phyloP scores from a whole-genome alignment of 2,329 filamentous ascomycete species.

The Truncatella angustata region DNA sequence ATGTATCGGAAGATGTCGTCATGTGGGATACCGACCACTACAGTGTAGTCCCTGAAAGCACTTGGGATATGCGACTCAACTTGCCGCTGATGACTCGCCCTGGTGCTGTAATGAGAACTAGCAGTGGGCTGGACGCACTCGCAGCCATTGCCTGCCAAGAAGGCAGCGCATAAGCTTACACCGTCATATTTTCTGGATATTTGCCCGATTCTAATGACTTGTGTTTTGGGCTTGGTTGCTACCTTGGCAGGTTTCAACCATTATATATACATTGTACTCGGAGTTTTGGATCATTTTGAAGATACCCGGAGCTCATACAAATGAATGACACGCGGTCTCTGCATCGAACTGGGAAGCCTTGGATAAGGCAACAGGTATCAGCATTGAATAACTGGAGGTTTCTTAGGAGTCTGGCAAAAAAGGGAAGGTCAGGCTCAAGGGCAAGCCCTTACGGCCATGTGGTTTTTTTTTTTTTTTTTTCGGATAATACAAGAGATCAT shows the following conservation, averaged over 20 bases:
- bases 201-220: no score
- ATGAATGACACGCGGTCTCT: background rate
- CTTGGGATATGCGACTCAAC: conserved; percentile 49
- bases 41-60: conserved; percentile 30
- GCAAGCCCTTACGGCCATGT: background rate
- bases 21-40: conserved; percentile 44
- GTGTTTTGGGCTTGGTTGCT: no score
- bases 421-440: background rate
- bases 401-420: background rate
- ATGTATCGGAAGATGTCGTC: conserved; percentile 27
- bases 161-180: conserved; percentile 24
- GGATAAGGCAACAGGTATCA: background rate
- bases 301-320: conserved; percentile 6
- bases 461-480: no score
- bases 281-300: background rate
- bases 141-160: conserved; percentile 55
- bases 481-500: background rate
- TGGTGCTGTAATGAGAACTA: conserved; percentile 40
- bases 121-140: conserved; percentile 53
- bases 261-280: background rate
- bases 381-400: background rate
- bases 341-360: conserved; percentile 1
- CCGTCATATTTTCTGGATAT: no score
- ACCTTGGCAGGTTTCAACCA: background rate
- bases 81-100: conserved; percentile 46